Conservation (phyloP, 768 basidiomycete genomes). For the Chalciporus piperatus region DNA sequence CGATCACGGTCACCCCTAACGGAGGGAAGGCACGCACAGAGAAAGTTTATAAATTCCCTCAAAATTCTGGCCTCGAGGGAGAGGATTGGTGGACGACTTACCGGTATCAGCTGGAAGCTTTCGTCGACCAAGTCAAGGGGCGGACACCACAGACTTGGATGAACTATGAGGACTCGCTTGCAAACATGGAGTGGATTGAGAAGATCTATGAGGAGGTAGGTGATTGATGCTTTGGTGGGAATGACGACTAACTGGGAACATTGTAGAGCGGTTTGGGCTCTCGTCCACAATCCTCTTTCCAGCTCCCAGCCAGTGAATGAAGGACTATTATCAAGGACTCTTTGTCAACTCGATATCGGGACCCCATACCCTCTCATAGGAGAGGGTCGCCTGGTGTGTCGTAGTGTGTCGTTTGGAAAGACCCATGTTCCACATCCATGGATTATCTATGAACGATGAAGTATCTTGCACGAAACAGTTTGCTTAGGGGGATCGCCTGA, state of each 20-base stretch:
- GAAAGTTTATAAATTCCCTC: slow-evolving; percentile 42
- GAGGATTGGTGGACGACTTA: slow-evolving; percentile 59
- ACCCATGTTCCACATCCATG: too few relatives aligned
- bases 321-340: background rate
- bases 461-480: too few relatives aligned
- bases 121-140: slow-evolving; percentile 57
- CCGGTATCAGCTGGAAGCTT: slow-evolving; percentile 59
- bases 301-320: slow-evolving; percentile 12
- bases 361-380: background rate
- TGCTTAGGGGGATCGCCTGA: too few relatives aligned
- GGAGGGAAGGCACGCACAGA: slow-evolving; percentile 35
- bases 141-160: slow-evolving; percentile 55
- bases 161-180: slow-evolving; percentile 48
- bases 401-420: background rate
- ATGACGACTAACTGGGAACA: background rate
- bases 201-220: slow-evolving; percentile 51
- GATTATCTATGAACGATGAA: too few relatives aligned
- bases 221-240: slow-evolving; percentile 2
- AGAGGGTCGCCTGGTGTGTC: background rate
- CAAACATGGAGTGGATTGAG: slow-evolving; percentile 58
- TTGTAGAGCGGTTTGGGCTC: slow-evolving; percentile 33
- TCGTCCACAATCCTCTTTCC: slow-evolving; percentile 32
- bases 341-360: background rate
- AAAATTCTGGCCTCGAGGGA: slow-evolving; percentile 36
- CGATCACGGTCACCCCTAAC: slow-evolving; percentile 40